These are phyloP conservation scores for Schoenoplectus tabernaemontani DNA, from an alignment of 202 grass and related monocot genomes.

Conservation along the genomic window DNA sequence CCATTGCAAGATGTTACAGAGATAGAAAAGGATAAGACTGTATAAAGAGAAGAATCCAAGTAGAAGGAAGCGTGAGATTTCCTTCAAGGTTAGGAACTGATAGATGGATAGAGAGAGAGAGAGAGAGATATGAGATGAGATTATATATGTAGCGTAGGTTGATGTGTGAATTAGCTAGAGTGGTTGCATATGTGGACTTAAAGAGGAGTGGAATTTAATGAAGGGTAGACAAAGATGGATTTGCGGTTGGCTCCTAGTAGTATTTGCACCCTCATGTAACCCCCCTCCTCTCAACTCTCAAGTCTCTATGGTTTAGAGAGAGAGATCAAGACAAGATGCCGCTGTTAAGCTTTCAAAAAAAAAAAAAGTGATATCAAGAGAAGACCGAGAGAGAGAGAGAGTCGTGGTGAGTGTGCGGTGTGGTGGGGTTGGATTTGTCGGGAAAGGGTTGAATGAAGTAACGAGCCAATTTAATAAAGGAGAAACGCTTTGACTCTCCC, in stretches of 20 bases:
- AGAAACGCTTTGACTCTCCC: slow-evolving; percentile 17
- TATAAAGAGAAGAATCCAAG: background rate
- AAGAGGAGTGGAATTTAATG: slow-evolving; percentile 27
- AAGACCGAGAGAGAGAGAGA: slow-evolving; percentile 19
- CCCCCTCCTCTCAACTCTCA: background rate
- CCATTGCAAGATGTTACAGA: background rate
- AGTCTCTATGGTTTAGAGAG: background rate
- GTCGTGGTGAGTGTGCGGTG: background rate
- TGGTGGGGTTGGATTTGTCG: slow-evolving; percentile 24
- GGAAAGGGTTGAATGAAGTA: slow-evolving; percentile 23
- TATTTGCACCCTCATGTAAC: background rate
- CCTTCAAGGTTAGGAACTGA: background rate
- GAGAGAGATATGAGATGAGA: slow-evolving; percentile 6
- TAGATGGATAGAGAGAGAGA: slow-evolving; percentile 1
- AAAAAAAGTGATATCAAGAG: background rate
- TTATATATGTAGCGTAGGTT: background rate
- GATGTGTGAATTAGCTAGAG: slow-evolving; percentile 7
- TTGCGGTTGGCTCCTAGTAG: background rate
- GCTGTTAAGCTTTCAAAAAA: too few relatives aligned
- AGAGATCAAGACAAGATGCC: background rate
- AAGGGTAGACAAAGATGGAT: background rate
- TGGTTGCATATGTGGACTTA: slow-evolving; percentile 2
- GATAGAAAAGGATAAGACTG: background rate
- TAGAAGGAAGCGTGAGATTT: background rate
- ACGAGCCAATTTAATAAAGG: slow-evolving; percentile 14